Evolutionary conservation across 805 yeast species (phyloP).

Genomic region (Tetrapisispora fleetii): DNA sequence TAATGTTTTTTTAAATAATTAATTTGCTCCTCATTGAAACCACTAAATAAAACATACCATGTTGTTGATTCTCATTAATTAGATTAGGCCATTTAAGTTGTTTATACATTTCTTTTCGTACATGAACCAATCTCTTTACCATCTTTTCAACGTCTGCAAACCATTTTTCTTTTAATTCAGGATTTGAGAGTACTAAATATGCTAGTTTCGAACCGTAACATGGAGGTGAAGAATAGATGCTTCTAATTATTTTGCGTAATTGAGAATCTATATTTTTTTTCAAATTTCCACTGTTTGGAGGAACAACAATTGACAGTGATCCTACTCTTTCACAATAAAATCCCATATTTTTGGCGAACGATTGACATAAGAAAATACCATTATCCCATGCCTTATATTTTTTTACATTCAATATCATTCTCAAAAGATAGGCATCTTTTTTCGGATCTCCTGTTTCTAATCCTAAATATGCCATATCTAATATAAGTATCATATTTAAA

Average conservation of each 20-base stretch:
- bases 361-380: slow-evolving; percentile 64
- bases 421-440: slow-evolving; percentile 53
- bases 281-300: slow-evolving; percentile 37
- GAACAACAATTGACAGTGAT: slow-evolving; percentile 50
- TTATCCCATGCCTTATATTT: slow-evolving; percentile 30
- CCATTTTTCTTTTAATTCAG: slow-evolving; percentile 63
- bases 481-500: slow-evolving; percentile 61
- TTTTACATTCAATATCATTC: slow-evolving; percentile 24
- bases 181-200: slow-evolving; percentile 56
- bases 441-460: slow-evolving; percentile 78
- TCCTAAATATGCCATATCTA: slow-evolving; percentile 95
- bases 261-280: slow-evolving; percentile 59
- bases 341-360: slow-evolving; percentile 93
- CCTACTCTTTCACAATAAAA: slow-evolving; percentile 94
- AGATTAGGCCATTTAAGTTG: slow-evolving; percentile 78
- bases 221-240: slow-evolving; percentile 89
- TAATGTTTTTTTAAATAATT: slow-evolving; percentile 56
- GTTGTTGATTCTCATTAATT: slow-evolving; percentile 47
- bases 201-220: slow-evolving; percentile 90
- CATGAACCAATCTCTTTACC: slow-evolving; percentile 66
- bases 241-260: slow-evolving; percentile 72
- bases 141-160: slow-evolving; percentile 66
- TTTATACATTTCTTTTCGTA: slow-evolving; percentile 56
- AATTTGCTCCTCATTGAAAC: slow-evolving; percentile 63
- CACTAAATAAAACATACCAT: slow-evolving; percentile 97